Conservation (phyloP, 228 moss, liverwort and hornwort genomes). For the Sphagnum magellanicum region DNA sequence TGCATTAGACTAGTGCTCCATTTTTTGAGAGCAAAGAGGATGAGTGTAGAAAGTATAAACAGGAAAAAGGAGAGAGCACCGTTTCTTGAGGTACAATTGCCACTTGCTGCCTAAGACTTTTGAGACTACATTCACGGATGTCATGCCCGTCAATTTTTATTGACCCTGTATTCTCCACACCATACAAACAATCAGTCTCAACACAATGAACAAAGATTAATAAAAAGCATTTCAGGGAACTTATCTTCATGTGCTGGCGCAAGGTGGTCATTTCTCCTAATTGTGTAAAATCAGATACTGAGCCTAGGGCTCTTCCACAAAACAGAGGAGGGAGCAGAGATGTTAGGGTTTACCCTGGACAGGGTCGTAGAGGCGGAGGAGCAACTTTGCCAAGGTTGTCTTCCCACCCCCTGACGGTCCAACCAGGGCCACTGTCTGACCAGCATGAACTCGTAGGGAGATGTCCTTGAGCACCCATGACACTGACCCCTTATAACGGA, state of each 20-base stretch:
- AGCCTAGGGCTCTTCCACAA: no score
- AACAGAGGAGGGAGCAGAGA: no score
- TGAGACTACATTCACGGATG: constrained; percentile 55
- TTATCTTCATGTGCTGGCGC: no score
- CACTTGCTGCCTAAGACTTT: constrained; percentile 69
- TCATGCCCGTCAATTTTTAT: constrained; percentile 81
- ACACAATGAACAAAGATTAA: no score
- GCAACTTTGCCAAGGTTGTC: constrained; percentile 85
- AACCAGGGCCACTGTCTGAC: constrained; percentile 94
- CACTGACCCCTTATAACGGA: constrained; percentile 58
- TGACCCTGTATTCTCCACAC: constrained; percentile 35
- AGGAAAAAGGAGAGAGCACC: constrained; percentile 18
- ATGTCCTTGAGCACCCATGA: constrained; percentile 85
- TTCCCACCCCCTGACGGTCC: constrained; percentile 96
- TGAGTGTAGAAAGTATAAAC: background rate
- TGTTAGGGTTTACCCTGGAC: constrained; percentile 35
- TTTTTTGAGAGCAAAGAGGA: background rate
- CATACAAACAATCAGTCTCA: no score
- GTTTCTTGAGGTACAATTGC: constrained; percentile 99
- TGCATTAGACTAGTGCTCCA: constrained; percentile 2
- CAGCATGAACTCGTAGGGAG: constrained; percentile 61
- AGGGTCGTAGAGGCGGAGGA: constrained; percentile 93
- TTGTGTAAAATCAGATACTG: no score
- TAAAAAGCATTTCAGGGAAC: no score
- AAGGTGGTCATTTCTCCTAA: no score